Percentiles rank a stretch among this genome's conserved stretches.
Evolutionary conservation across 2,329 filamentous ascomycete species (phyloP).

Genomic region (Aspergillus sp.): DNA sequence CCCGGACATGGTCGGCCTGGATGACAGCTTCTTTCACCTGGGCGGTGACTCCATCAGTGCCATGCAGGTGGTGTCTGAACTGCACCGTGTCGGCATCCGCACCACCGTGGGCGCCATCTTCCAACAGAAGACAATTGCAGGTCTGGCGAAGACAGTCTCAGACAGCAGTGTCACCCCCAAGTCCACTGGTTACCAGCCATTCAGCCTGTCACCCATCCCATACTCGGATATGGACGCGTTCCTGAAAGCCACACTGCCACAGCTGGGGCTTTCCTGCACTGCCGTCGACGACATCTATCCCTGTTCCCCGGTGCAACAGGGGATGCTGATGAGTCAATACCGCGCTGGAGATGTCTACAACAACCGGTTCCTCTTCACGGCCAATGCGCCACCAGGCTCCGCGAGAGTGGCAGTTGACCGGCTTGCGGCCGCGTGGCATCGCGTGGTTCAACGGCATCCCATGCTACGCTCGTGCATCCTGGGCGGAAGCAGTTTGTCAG

Average conservation of each 20-base stretch:
- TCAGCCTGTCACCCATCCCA: no score
- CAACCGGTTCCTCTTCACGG: no score
- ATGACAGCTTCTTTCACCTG: background rate
- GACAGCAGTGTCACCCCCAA: no score
- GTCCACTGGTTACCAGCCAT: no score
- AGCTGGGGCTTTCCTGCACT: background rate
- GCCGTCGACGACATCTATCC: constrained; percentile 36
- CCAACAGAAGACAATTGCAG: no score
- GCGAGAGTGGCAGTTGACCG: background rate
- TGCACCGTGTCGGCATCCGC: background rate
- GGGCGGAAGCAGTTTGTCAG: background rate
- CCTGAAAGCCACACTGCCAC: no score
- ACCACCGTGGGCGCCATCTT: background rate
- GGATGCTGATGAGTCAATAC: no score
- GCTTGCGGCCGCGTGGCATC: background rate
- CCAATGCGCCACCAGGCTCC: no score
- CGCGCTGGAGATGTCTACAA: no score
- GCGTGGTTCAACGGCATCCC: background rate
- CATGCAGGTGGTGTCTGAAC: background rate
- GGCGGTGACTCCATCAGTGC: background rate
- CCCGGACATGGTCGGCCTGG: background rate
- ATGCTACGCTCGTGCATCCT: background rate
- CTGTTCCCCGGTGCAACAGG: constrained; percentile 39
- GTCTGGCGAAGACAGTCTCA: no score
- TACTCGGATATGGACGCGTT: no score